A percentile compares a stretch with the other conserved stretches of the same genome.
These are phyloP conservation scores for Alternaria conjuncta DNA, from an alignment of 2,329 filamentous ascomycete genomes.

Conservation along the genomic window DNA sequence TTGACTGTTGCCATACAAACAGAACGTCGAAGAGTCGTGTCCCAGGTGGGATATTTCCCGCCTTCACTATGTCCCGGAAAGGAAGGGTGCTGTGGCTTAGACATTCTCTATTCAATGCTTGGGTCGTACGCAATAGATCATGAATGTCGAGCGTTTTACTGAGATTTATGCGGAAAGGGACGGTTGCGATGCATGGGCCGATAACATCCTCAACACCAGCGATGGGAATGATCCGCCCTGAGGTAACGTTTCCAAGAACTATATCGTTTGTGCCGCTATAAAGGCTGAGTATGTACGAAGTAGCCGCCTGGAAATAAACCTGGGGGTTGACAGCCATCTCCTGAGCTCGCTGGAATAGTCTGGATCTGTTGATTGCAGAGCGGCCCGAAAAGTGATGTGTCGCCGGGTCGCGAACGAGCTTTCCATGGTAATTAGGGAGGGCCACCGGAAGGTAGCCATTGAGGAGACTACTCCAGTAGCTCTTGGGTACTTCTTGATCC, in stretches of 20 bases:
- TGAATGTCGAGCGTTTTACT: slow-evolving; percentile 57
- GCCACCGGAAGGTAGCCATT: slow-evolving; percentile 60
- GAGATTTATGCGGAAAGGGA: slow-evolving; percentile 73
- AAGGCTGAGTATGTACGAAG: slow-evolving; percentile 69
- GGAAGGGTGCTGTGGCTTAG: slow-evolving; percentile 70
- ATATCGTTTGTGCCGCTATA: slow-evolving; percentile 72
- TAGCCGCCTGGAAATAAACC: slow-evolving; percentile 75
- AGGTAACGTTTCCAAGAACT: slow-evolving; percentile 79
- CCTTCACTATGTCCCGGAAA: slow-evolving; percentile 71
- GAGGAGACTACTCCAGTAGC: slow-evolving; percentile 76
- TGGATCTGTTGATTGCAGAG: slow-evolving; percentile 22
- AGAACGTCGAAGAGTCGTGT: slow-evolving; percentile 75
- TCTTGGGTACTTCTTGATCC: slow-evolving; percentile 13
- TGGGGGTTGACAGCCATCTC: slow-evolving; percentile 65
- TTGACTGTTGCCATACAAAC: slow-evolving; percentile 84
- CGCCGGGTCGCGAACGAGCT: slow-evolving; percentile 10
- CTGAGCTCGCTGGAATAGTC: slow-evolving; percentile 24
- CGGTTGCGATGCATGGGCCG: slow-evolving; percentile 78
- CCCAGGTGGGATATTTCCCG: slow-evolving; percentile 61
- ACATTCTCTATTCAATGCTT: slow-evolving; percentile 69
- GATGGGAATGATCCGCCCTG: slow-evolving; percentile 78
- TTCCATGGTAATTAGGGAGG: slow-evolving; percentile 66
- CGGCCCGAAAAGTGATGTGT: slow-evolving; percentile 25
- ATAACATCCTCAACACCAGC: slow-evolving; percentile 73
- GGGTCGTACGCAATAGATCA: slow-evolving; percentile 69